Base-by-base conservation (phyloP, 2,329 filamentous ascomycete genomes). In the Paraphoma sp. region DNA sequence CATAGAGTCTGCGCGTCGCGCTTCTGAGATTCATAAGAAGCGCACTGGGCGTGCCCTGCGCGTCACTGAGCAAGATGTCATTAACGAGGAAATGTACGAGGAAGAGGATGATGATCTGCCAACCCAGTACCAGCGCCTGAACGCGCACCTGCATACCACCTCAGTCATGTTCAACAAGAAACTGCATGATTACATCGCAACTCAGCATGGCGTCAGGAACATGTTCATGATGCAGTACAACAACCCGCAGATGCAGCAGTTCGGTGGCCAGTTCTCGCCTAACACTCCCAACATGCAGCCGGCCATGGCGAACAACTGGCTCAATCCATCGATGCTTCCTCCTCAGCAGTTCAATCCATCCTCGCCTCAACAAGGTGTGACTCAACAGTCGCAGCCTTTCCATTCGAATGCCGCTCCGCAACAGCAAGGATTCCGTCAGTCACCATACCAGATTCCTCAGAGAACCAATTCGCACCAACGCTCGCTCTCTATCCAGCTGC, bases 71-170 rank as follows among this genome's bases (percentile, higher is more conserved):
- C 86, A 95, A 69, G 93, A 95, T 77, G 93, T 97, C 11, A 82
- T 90, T 65, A 93, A 92, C 60, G 93, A 97, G 74, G 92, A 96
- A 74, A 96, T 97, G 92, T 97, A 97, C 72, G 93, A 97, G 70
- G 93, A 97, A 76, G 91, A 96, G 70, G 93, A 96, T 51, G 91
- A 96, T 65, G 90, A 93, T 54, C 73, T 91, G 23, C 87, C 89
- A 1, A 83, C 86, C 57, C 86, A 87, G 51, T 90, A 88, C 70
- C 83, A 87, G 55, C 80, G 86, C 12, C 79, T 92, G 31, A 86
- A 86, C 12, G 82, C 86, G 3, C 84, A 88, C 65, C 78, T 90
- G 56, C 83, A 87, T 63, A 88, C 85, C 1, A 80, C 80, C 14
- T 87, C 86, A 1, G 75, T 82, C 28, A 84, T 87, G 57, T 84